Base-by-base conservation (phyloP, 768 basidiomycete genomes). In the Boletus huronensis region DNA sequence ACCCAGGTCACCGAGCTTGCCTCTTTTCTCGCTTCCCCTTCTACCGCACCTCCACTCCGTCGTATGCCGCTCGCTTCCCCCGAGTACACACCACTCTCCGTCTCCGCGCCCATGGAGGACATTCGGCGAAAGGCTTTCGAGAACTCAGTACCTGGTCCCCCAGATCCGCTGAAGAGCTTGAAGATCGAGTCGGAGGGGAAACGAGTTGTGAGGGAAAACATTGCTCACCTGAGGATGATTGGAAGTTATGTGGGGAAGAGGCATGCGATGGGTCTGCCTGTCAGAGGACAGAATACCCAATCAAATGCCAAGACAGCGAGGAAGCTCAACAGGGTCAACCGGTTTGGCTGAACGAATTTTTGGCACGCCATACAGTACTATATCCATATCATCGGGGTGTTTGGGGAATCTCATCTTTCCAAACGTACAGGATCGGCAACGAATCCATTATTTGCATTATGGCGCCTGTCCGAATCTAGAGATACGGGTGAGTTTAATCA, bases 251-350 rank as follows among this genome's bases (percentile, higher is more conserved):
- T 92, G 48, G 97, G 97, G 47, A 84, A 84, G 77, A 77, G 94
- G 71, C 96, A 98, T 70, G 93, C 93, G 8, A 92, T 94, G 86
- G 83, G 86, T 54, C 72, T 96, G 42, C 96, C 96, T 3, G 96
- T 98, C 56, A 82, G 96, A 70, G 96, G 96, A 53, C 96, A 98
- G 74, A 87, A 87, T 52, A 98, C 95, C 5, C 87, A 85, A 71
- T 87, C 81, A 51, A 98, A 98, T 66, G 93, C 92, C 50, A 83
- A 79, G 73, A 96, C 93, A 42, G 96, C 96, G 32, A 87, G 75
- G 73, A 93, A 86, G 72, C 84, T 98, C 73, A 98, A 98, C 77
- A 81, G 83, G 66, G 73, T 95, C 60, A 87, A 89, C 53, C 79
- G 95, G 53, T 72, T 77, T 62, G 69, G 69, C 44, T 77, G 65